These are phyloP conservation scores for Saitozyma sp. DNA, from an alignment of 768 basidiomycete species.

Conservation along the genomic window DNA sequence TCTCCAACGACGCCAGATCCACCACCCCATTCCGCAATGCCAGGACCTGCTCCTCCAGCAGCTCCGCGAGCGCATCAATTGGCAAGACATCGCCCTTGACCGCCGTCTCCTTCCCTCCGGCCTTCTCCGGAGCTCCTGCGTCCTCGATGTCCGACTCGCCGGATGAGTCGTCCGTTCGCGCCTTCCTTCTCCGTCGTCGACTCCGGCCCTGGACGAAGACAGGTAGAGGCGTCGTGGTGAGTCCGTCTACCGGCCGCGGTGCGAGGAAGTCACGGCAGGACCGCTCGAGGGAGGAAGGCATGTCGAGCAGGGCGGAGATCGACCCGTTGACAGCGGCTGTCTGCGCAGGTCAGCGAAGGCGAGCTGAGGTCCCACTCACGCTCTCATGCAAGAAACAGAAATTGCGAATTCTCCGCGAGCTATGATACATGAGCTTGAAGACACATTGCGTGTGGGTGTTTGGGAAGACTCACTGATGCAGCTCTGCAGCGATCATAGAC, in stretches of 20 bases:
- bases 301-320: constrained; percentile 21
- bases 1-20: constrained; percentile 1
- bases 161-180: not conserved
- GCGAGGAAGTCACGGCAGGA: not conserved
- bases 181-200: constrained; percentile 5
- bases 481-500: constrained; percentile 34
- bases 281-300: constrained; percentile 7
- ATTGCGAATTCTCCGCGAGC: constrained; percentile 21
- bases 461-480: constrained; percentile 31
- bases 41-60: constrained; percentile 14
- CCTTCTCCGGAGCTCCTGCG: not conserved
- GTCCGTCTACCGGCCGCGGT: not conserved
- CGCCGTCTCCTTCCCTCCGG: constrained; percentile 4
- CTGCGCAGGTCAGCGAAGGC: constrained; percentile 4
- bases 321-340: constrained; percentile 21
- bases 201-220: constrained; percentile 5
- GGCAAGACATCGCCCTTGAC: not conserved
- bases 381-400: constrained; percentile 18
- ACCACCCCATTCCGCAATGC: constrained; percentile 25
- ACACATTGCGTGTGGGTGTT: not conserved
- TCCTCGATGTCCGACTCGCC: too few species aligned
- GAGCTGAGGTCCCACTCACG: constrained; percentile 7
- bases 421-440: constrained; percentile 6
- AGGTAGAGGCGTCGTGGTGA: not conserved
- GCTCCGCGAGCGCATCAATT: constrained; percentile 10